A percentile compares a stretch with the other conserved stretches of the same genome.
These are phyloP conservation scores for Trifolium subterraneum DNA, from an alignment of 306 rosid genomes.

Conservation along the genomic window DNA sequence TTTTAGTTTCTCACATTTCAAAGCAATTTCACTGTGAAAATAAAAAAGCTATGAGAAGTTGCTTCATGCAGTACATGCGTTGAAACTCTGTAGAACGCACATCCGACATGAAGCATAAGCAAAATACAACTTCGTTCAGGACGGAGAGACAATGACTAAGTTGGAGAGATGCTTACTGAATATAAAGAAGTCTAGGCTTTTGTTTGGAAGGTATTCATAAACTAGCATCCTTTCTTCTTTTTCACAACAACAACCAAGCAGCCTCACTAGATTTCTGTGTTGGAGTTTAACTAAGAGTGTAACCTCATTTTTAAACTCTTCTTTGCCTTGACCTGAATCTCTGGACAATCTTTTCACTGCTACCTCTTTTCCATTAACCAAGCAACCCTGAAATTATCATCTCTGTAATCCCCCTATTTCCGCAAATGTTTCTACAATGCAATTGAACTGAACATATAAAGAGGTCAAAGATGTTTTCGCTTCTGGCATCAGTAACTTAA, in stretches of 20 bases:
- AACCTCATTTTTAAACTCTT: constrained; percentile 49
- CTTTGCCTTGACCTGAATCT: constrained; percentile 44
- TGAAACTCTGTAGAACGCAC: too few relatives aligned
- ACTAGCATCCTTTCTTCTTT: constrained; percentile 9
- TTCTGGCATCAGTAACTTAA: neutral
- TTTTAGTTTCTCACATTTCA: too few relatives aligned
- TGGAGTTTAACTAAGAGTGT: constrained; percentile 42
- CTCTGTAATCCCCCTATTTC: neutral
- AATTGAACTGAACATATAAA: neutral
- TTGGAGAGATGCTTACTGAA: constrained; percentile 38
- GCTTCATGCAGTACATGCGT: too few relatives aligned
- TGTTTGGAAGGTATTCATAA: neutral
- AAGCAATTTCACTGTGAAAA: too few relatives aligned
- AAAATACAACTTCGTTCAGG: neutral
- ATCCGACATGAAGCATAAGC: too few relatives aligned
- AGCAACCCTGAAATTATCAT: constrained; percentile 47
- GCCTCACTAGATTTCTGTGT: constrained; percentile 45
- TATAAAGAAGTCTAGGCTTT: constrained; percentile 34
- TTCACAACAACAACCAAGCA: constrained; percentile 44
- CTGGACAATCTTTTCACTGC: constrained; percentile 55
- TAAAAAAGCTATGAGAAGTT: neutral
- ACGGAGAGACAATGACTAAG: neutral
- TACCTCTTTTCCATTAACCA: constrained; percentile 51
- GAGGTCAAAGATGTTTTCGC: neutral
- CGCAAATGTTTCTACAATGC: neutral